Base-by-base conservation (phyloP, 2,329 filamentous ascomycete species). In the Aspergillus brasiliensis region DNA sequence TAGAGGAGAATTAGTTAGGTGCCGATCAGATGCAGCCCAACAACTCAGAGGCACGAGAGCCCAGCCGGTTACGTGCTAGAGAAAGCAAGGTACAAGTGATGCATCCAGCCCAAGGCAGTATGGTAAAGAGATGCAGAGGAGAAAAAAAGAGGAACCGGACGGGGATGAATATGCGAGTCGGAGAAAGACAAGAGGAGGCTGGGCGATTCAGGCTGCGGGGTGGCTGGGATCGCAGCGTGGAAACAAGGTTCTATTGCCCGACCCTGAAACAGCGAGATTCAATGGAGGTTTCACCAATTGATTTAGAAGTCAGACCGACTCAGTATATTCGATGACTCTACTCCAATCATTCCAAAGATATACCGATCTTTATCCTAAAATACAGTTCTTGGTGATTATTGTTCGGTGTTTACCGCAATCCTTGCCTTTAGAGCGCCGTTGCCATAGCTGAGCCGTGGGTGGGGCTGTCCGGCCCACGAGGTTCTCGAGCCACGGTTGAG, bases 181-280 rank as follows among this genome's bases (percentile, higher is more conserved):
- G 58, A 53, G 59, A 42, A 51, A 58, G 34, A 61, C 15, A 57
- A 57, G 65, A 57, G 65, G 71, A 71, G 72, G 72, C 71, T 74
- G 72, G 72, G 67, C 71, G 65, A 72, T 64, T 71, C 59, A 69
- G 38, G 40, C 34, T 62, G 66, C 55, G 62, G 57, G 70, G 72
- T 70, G 72, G 72, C 72, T 74, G 72, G 71, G 67, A 64, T 62
- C 40, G 8, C 17, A 34, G 31, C 5, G 11, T 34, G 31, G 13
- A 34, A 34, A 34, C 31, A 34, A 34, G 31, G 31, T 34, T 34
- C 31, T 34, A 34, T 34, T 34, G 31, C 31, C 10, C 31, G 11
- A 34, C 31, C 31, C 6, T 34, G 31, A 34, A 34, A 34, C 31
- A 34, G 31, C 31, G 11, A 34, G 31, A 6, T 6, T 34, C 31